Base-by-base conservation (phyloP, 352 stramenopile species). In the Phytophthora meadii region DNA sequence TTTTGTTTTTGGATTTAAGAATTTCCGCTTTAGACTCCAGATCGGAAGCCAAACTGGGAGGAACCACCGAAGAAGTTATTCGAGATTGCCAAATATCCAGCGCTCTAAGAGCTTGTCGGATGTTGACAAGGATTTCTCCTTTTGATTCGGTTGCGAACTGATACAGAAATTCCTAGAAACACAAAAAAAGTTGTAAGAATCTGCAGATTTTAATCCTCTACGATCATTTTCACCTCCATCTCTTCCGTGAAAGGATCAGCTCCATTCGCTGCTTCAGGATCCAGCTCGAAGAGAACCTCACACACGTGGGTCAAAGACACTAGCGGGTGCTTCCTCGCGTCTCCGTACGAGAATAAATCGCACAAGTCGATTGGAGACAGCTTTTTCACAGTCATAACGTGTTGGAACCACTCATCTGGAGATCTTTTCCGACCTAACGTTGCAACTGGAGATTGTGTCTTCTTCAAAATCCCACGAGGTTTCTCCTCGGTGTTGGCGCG, bases 311-410 rank as follows among this genome's bases (percentile, higher is more conserved):
- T 78, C 27, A 91, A 63, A 7, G 72, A 56, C 2, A 91, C 76
- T 12, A 70, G 48, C 5, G 46, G 56, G 36, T 91, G 70, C 14
- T 68, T 76, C 0, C 63, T 44, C 0, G 78, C 64, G 19, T 87
- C 65, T 10, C 76, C 80, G 22, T 68, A 83, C 15, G 66, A 88
- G 39, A 91, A 87, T 4, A 65, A 15, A 11, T 91, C 82, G 37
- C 69, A 86, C 22, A 91, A 39, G 65, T 91, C 80, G 0, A 88
- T 61, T 6, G 80, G 77, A 3, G 76, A 87, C 3, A 91, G 36
- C 41, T 79, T 57, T 28, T 79, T 82, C 5, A 34, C 25, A 19
- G 54, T 39, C 49, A 91, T 68, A 15, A 91, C 65, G 14, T 72
- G 78, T n/a, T 82, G 72, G 36, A 91, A 88, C 76, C 80, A 89